These are phyloP conservation scores for Bryoerythrophyllum caledonicum DNA, from an alignment of 225 moss, liverwort and hornwort species.

Conservation along the genomic window DNA sequence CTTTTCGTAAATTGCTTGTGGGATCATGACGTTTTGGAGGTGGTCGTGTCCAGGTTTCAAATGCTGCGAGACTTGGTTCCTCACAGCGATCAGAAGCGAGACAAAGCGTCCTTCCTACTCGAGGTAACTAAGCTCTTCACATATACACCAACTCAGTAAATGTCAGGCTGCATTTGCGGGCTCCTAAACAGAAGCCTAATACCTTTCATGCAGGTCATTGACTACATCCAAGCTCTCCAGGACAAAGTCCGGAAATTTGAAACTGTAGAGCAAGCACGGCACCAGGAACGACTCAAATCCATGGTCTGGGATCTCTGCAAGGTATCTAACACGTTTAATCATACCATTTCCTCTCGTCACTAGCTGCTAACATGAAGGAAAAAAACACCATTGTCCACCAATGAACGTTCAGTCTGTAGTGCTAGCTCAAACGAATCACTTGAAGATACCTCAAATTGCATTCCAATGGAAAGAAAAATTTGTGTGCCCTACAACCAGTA, in stretches of 20 bases:
- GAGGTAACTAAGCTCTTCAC: slow-evolving; percentile 39
- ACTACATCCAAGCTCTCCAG: slow-evolving; percentile 74
- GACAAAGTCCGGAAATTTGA: slow-evolving; percentile 72
- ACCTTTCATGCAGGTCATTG: slow-evolving; percentile 59
- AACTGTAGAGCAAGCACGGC: slow-evolving; percentile 61
- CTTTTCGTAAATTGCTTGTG: neutral
- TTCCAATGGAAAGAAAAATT: too few relatives aligned
- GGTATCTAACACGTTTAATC: slow-evolving; percentile 29
- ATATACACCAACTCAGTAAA: neutral
- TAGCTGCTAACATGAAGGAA: neutral
- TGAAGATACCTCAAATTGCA: too few relatives aligned
- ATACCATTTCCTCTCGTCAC: neutral
- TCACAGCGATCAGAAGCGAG: slow-evolving; percentile 81
- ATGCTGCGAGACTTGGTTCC: slow-evolving; percentile 78
- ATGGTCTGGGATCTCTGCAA: slow-evolving; percentile 87
- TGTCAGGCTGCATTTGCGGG: neutral
- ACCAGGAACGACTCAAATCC: slow-evolving; percentile 71
- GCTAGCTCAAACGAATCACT: too few relatives aligned
- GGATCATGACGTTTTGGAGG: neutral
- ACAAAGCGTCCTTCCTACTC: slow-evolving; percentile 78
- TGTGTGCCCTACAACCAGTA: too few relatives aligned
- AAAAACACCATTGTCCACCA: neutral
- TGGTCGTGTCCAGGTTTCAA: slow-evolving; percentile 53
- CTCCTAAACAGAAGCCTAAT: neutral
- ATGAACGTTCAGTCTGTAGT: neutral